These are phyloP conservation scores for Sextonia rubra DNA, from an alignment of 164 flowering plant species.

Conservation along the genomic window DNA sequence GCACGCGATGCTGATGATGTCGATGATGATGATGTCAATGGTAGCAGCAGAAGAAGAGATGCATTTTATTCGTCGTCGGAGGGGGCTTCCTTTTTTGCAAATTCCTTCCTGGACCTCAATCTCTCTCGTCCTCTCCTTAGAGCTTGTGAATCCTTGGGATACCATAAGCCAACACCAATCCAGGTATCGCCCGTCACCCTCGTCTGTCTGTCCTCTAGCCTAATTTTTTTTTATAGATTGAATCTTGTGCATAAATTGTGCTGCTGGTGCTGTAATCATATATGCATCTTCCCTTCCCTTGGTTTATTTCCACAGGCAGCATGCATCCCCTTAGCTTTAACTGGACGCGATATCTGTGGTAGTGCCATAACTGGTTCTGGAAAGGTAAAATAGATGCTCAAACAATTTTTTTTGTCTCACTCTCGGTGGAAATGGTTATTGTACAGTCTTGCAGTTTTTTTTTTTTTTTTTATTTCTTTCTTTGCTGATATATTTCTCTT, in stretches of 20 bases:
- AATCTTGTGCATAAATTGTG: neutral
- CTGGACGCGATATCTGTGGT: constrained; percentile 93
- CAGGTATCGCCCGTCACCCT: constrained; percentile 68
- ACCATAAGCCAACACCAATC: constrained; percentile 84
- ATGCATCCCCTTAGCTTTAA: constrained; percentile 76
- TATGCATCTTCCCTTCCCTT: neutral
- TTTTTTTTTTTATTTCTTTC: no score
- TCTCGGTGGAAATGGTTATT: neutral
- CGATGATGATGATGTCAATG: constrained; percentile 29
- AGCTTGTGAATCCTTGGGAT: constrained; percentile 83
- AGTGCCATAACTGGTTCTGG: constrained; percentile 99
- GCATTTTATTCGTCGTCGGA: constrained; percentile 62
- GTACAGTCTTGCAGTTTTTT: neutral
- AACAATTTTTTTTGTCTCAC: neutral
- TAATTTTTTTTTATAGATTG: no score
- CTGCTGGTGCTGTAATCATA: neutral
- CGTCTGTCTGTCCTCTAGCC: no score
- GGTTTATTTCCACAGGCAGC: constrained; percentile 60
- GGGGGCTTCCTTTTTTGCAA: constrained; percentile 75
- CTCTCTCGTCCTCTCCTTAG: constrained; percentile 85
- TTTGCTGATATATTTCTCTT: neutral
- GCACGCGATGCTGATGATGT: constrained; percentile 40
- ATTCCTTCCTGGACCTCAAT: constrained; percentile 86
- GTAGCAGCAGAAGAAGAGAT: constrained; percentile 22
- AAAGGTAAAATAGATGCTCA: constrained; percentile 46